Evolutionary conservation across 305 asterid genomes (phyloP), one percentile per base, ranked within the genome.

Genomic region (Fraxinus nigra): DNA sequence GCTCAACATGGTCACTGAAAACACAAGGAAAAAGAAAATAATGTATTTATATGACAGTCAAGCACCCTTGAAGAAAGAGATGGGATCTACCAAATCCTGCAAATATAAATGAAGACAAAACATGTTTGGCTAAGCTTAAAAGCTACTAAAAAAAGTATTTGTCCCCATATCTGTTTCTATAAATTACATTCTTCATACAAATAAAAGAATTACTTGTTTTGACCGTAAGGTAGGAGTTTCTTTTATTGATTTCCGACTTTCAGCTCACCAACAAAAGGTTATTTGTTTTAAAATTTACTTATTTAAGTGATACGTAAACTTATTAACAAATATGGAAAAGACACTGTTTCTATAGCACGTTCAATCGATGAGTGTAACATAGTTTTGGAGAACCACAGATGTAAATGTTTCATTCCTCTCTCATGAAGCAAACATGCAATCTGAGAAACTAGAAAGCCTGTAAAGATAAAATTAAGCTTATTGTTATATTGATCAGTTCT

Each of bases 1-100:
- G 92, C 82, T 85, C 88, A 78, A 81, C 85, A 78, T 81, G 82
- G 35, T 86, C 91, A 54, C 98, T 95, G 92, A 72, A 20, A 87
- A 85, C 77, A 83, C 59, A 48, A 77, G 51, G 69, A 34, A 79
- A 51, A 83, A 1, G 80, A 28, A 80, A 26, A 33, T 54, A 77
- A 75, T 73, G 78, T 24, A 69, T 1, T 28, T 22, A 20, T 3
- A 32, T 0, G 69, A 72, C 63, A 30, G 79, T 33, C 74, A 8
- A 28, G 72, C 54, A 76, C 7, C 69, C n/a, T 82, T 20, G 13
- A n/a, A 30, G 10, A 61, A 28, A 84, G 14, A 40, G 18, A 77
- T 67, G 14, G 30, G 77, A 65, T 24, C 34, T 65, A 37, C 5
- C 70, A 69, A 46, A 76, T 37, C 43, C 56, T 61, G 35, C 59